Base-by-base conservation (phyloP, 306 rosid species). In the Lupinus albus region DNA sequence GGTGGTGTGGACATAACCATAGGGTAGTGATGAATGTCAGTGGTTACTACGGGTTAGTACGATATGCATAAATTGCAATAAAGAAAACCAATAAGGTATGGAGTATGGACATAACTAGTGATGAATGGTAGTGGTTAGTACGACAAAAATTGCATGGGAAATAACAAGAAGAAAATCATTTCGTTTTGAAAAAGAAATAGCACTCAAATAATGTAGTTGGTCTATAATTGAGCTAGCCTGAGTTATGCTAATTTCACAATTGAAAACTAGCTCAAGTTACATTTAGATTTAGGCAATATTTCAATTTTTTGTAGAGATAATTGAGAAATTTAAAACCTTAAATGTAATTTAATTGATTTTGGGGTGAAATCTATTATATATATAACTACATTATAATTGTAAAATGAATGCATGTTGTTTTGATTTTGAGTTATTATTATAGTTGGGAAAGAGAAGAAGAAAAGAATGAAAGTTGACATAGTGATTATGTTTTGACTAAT, bases 401-500 rank as follows among this genome's bases (percentile, higher is more conserved):
- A 50, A 15, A 68, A 57, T 3, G 1, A 55, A 32, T 32, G 21
- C 44, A 13, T 32, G 36, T n/a, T n/a, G n/a, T n/a, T n/a, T n/a
- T n/a, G n/a, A n/a, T n/a, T n/a, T n/a, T n/a, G n/a, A n/a, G n/a
- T n/a, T n/a, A n/a, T n/a, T n/a, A n/a, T n/a, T n/a, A n/a, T n/a
- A n/a, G n/a, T n/a, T n/a, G n/a, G n/a, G n/a, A n/a, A n/a, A n/a
- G n/a, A n/a, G n/a, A n/a, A n/a, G n/a, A n/a, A n/a, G n/a, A n/a
- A n/a, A n/a, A n/a, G n/a, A n/a, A n/a, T n/a, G n/a, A n/a, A n/a
- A 39, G 21, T 39, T 72, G 82, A 68, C 77, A 73, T 77, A 64
- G 64, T 81, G 77, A 81, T 81, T 77, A 53, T 48, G 1, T 72
- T 50, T 81, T 81, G 85, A 81, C 85, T 67, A 77, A 65, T 0